Evolutionary conservation across 805 yeast genomes (phyloP).

Genomic region (Debaryomyces maramus): DNA sequence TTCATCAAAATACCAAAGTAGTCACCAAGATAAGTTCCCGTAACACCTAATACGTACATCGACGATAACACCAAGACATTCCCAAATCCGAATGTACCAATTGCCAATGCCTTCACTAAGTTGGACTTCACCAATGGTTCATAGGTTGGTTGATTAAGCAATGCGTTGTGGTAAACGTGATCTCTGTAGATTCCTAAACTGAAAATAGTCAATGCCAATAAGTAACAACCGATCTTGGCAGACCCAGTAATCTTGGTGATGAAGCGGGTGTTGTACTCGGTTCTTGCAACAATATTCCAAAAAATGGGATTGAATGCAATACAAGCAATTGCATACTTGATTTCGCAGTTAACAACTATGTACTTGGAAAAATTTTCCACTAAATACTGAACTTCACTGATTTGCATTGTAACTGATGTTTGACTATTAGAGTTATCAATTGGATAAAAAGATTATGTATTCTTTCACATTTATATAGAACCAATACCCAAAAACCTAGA

Average conservation of each 20-base stretch:
- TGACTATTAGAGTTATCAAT: too few species aligned
- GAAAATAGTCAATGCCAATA: constrained; percentile 81
- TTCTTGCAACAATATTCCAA: constrained; percentile 91
- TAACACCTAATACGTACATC: constrained; percentile 90
- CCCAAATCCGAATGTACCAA: constrained; percentile 60
- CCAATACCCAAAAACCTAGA: background rate
- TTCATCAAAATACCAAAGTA: constrained; percentile 95
- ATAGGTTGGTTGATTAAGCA: constrained; percentile 68
- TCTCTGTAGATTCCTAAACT: constrained; percentile 84
- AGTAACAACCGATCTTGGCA: constrained; percentile 74
- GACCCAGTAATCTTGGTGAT: constrained; percentile 75
- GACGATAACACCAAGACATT: constrained; percentile 78
- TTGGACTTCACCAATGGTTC: constrained; percentile 45
- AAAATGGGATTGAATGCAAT: constrained; percentile 91
- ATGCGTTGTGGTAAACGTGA: constrained; percentile 66
- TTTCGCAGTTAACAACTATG: constrained; percentile 20
- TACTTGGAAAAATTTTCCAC: constrained; percentile 18
- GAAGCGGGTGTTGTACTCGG: constrained; percentile 75
- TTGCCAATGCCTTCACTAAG: constrained; percentile 51
- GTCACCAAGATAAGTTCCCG: constrained; percentile 96
- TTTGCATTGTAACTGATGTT: too few species aligned
- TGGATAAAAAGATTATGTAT: too few species aligned
- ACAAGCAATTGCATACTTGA: constrained; percentile 51
- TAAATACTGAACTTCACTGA: constrained; percentile 20
- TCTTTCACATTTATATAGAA: background rate